phyloP scores from a whole-genome alignment of 805 yeast genomes.

The Alloascoidea africana region DNA sequence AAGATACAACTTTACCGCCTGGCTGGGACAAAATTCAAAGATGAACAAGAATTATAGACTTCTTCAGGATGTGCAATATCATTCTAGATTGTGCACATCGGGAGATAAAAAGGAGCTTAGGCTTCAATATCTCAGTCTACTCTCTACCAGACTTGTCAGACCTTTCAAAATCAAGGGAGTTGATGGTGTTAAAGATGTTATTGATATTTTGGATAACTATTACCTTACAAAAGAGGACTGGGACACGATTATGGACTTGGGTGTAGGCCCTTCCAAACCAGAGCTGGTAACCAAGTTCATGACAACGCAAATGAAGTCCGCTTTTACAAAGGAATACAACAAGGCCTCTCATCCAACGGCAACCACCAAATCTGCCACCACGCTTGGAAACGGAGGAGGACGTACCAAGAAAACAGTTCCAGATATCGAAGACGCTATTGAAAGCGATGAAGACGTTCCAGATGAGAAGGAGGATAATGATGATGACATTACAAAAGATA shows the following conservation, averaged over 20 bases:
- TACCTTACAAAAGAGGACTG: slow-evolving; percentile 84
- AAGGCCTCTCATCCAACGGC: slow-evolving; percentile 68
- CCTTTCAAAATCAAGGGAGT: slow-evolving; percentile 44
- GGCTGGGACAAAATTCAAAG: slow-evolving; percentile 87
- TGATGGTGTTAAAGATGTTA: slow-evolving; percentile 51
- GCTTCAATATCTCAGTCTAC: slow-evolving; percentile 54
- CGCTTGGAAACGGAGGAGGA: slow-evolving; percentile 22
- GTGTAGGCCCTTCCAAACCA: slow-evolving; percentile 40
- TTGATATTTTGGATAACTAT: slow-evolving; percentile 69
- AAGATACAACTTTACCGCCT: slow-evolving; percentile 65
- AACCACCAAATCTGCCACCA: slow-evolving; percentile 57
- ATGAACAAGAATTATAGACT: slow-evolving; percentile 61
- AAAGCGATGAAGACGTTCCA: slow-evolving; percentile 27
- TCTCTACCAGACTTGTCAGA: slow-evolving; percentile 36
- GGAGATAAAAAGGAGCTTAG: slow-evolving; percentile 66
- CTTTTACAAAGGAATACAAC: slow-evolving; percentile 80
- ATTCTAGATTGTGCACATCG: slow-evolving; percentile 65
- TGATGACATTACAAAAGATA: slow-evolving; percentile 43
- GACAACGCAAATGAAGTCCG: slow-evolving; percentile 65
- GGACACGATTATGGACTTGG: slow-evolving; percentile 76
- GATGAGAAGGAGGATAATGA: slow-evolving; percentile 25
- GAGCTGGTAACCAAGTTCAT: slow-evolving; percentile 41
- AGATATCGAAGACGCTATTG: slow-evolving; percentile 59
- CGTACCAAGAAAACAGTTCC: slow-evolving; percentile 27
- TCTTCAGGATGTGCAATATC: slow-evolving; percentile 80